A percentile compares a stretch with the other conserved stretches of the same genome.
Evolutionary conservation across 371 early-diverging fungal genomes (phyloP).

Genomic region (Mucor velutinosus): DNA sequence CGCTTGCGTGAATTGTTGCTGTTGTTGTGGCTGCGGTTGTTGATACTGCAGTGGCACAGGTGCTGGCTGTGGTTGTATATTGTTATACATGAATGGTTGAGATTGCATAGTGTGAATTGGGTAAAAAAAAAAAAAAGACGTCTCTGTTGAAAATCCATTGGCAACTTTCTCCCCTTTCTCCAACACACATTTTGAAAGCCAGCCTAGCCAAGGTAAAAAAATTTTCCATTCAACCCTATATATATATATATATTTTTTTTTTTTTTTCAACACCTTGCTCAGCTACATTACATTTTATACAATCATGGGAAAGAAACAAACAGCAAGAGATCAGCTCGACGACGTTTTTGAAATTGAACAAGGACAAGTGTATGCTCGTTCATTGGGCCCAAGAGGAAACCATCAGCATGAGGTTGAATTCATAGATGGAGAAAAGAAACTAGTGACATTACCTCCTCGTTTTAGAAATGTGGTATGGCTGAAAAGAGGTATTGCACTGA

Average conservation of each 20-base stretch:
- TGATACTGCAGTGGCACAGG: not conserved
- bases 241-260: slow-evolving; percentile 11
- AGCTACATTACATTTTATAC: too few relatives aligned
- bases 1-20: not conserved
- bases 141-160: too few relatives aligned
- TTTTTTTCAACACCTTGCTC: not conserved
- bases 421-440: slow-evolving; percentile 49
- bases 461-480: slow-evolving; percentile 87
- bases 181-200: not conserved
- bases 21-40: slow-evolving; percentile 5
- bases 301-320: slow-evolving; percentile 47
- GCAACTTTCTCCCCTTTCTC: too few relatives aligned
- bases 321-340: slow-evolving; percentile 28
- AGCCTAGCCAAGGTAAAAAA: not conserved
- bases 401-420: slow-evolving; percentile 75
- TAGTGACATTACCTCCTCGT: slow-evolving; percentile 76
- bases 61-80: slow-evolving; percentile 6
- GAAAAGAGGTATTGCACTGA: slow-evolving; percentile 64
- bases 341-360: slow-evolving; percentile 34
- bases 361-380: slow-evolving; percentile 61
- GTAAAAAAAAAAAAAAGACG: not conserved
- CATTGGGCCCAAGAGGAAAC: slow-evolving; percentile 73
- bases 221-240: slow-evolving; percentile 5
- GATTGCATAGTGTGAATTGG: not conserved
- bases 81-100: slow-evolving; percentile 1